Evolutionary conservation across 192 early-diverging fungal species (phyloP), one percentile per base, ranked within the genome.

Genomic region (Piromyces finnis): DNA sequence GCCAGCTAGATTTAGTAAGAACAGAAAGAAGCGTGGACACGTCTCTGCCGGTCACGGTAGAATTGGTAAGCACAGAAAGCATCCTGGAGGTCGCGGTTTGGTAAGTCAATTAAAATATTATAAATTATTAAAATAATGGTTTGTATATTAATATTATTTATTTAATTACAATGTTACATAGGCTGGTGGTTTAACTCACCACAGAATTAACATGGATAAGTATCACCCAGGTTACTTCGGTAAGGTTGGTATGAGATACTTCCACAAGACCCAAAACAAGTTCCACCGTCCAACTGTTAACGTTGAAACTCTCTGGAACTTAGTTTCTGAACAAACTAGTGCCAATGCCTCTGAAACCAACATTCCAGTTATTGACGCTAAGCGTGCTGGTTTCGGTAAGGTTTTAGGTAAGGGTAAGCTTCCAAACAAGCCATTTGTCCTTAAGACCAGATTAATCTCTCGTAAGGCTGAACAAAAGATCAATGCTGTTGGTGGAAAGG

Each of bases 171-270:
- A 15, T 78, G 14, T 32, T 14, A 77, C 80, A 51, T 68, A 68
- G 80, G 97, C 97, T 88, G 96, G 97, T 94, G 97, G 97, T 92
- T 93, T 94, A 88, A 96, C 98, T 89, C 97, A 99, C 89, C 96
- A 99, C 92, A 93, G 96, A 84, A 98, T 97, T 89, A 96, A 97
- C 92, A 96, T 99, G 94, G 97, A 99, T 90, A 99, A 95, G 93
- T 98, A 95, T 94, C 97, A 99, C 91, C 97, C 97, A 83, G 97
- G 97, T 87, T 99, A 99, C 95, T 99, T 97, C 85, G 97, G 97
- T 90, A 98, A 99, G 91, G 96, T 99, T 89, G 97, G 97, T 96
- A 97, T 97, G 97, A 94, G 97, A 84, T 91, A 95, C 89, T 98
- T 95, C 95, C 96, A 51, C 41, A 89, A 92, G 93, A 98, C 95